phyloP scores from a whole-genome alignment of 73 alveolate species.

The Effrenium voratum region DNA sequence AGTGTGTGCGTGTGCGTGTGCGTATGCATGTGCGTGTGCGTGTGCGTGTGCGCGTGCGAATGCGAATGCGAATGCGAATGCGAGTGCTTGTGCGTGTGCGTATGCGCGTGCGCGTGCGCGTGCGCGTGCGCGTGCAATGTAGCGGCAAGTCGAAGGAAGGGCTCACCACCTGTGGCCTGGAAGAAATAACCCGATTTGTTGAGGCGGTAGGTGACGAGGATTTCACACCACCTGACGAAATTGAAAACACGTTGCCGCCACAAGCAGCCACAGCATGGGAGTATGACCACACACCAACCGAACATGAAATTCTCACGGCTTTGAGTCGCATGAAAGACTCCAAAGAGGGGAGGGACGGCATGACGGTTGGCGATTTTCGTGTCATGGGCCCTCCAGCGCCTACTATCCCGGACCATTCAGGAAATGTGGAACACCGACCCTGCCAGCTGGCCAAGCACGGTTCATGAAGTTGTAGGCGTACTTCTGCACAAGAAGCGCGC shows the following conservation, averaged over 20 bases:
- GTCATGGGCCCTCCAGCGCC: not conserved
- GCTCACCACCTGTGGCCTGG: not conserved
- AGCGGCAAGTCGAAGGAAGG: not conserved
- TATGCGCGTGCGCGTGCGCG: too few species aligned
- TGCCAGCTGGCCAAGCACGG: not conserved
- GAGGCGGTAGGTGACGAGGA: not conserved
- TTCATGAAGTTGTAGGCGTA: not conserved
- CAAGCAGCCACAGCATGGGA: constrained; percentile 1
- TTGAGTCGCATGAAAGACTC: constrained; percentile 4
- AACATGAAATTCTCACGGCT: not conserved
- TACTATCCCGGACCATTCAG: too few species aligned
- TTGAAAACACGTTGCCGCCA: not conserved
- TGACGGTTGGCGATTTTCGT: constrained; percentile 22
- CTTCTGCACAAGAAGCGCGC: not conserved
- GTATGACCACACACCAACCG: not conserved
- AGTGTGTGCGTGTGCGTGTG: too few species aligned
- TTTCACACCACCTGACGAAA: not conserved
- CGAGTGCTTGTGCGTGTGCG: too few species aligned
- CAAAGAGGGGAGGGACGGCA: constrained; percentile 28
- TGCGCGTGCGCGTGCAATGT: too few species aligned
- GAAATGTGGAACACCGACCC: not conserved
- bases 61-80: too few species aligned
- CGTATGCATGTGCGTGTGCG: too few species aligned
- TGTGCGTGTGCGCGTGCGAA: too few species aligned
- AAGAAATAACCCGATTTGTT: not conserved